Conservation (phyloP, 2,329 filamentous ascomycete genomes). For the Lasiodiplodia sp. region DNA sequence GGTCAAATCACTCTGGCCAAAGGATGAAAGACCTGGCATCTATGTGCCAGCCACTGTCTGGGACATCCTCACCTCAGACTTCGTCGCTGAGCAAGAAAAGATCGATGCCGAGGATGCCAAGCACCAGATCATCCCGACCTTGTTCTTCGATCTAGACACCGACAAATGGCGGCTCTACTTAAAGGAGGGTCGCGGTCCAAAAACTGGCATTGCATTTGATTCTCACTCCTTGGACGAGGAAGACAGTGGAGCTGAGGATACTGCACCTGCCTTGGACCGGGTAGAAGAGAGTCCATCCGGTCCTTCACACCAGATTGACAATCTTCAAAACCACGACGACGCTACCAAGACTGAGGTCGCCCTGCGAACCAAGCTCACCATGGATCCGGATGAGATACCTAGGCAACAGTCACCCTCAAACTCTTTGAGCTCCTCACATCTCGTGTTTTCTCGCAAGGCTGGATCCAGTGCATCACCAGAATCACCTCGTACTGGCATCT, state of each 20-base stretch:
- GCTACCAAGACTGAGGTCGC: not conserved
- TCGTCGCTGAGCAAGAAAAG: not conserved
- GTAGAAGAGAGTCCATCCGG: not conserved
- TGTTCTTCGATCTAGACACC: conserved; percentile 21
- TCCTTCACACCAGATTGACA: not conserved
- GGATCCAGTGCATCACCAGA: not conserved
- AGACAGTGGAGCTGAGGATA: not conserved
- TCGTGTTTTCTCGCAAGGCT: not conserved
- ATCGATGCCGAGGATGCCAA: conserved; percentile 2
- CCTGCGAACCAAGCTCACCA: not conserved
- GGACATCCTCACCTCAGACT: conserved; percentile 17
- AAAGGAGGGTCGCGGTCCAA: conserved; percentile 8
- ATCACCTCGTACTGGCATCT: not conserved
- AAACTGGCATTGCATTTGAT: not conserved
- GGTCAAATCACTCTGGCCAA: conserved; percentile 13
- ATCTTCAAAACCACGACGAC: not conserved
- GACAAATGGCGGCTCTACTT: not conserved
- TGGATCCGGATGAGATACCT: not conserved
- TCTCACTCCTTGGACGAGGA: not conserved
- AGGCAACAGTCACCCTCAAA: not conserved
- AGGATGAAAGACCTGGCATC: not conserved
- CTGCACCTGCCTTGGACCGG: not conserved
- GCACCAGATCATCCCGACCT: not conserved
- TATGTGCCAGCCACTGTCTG: conserved; percentile 11
- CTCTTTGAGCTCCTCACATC: not conserved